phyloP scores from a whole-genome alignment of 1,284 basidiomycete genomes.

The Rhodotorula glutinis region DNA sequence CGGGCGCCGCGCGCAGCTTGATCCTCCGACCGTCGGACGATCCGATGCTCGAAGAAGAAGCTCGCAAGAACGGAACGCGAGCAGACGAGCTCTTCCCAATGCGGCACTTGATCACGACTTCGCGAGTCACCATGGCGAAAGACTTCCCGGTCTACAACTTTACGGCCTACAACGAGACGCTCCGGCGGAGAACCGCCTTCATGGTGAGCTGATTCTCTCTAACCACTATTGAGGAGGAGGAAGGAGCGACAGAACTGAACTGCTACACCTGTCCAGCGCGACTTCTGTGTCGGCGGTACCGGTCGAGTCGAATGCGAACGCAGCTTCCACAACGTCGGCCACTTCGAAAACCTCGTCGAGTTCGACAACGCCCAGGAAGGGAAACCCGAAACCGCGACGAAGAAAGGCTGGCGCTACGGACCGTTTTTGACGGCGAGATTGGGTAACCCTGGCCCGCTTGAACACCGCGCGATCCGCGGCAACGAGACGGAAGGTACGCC shows the following conservation, averaged over 20 bases:
- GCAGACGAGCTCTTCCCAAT: not conserved
- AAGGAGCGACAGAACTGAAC: not conserved
- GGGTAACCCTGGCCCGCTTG: not conserved
- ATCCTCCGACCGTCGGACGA: not conserved
- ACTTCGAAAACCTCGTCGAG: slow-evolving; percentile 13
- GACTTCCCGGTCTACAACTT: slow-evolving; percentile 6
- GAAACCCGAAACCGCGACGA: not conserved
- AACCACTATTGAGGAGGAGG: no score
- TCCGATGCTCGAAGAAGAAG: no score
- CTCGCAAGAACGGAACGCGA: not conserved
- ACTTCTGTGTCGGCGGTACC: not conserved
- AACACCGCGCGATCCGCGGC: not conserved
- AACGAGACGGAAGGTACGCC: slow-evolving; percentile 1
- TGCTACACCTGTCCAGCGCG: not conserved
- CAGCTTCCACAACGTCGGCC: not conserved
- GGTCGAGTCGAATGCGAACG: not conserved
- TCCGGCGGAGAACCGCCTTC: not conserved
- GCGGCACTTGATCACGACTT: not conserved
- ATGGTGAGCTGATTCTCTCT: not conserved
- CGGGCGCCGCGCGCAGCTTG: not conserved
- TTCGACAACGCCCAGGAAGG: slow-evolving; percentile 3
- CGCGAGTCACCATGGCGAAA: not conserved
- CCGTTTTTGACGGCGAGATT: not conserved
- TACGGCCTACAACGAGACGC: not conserved
- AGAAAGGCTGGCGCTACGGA: slow-evolving; percentile 2